Evolutionary conservation across 176 grass and related monocot genomes (phyloP).

Genomic region (Musa acuminata): DNA sequence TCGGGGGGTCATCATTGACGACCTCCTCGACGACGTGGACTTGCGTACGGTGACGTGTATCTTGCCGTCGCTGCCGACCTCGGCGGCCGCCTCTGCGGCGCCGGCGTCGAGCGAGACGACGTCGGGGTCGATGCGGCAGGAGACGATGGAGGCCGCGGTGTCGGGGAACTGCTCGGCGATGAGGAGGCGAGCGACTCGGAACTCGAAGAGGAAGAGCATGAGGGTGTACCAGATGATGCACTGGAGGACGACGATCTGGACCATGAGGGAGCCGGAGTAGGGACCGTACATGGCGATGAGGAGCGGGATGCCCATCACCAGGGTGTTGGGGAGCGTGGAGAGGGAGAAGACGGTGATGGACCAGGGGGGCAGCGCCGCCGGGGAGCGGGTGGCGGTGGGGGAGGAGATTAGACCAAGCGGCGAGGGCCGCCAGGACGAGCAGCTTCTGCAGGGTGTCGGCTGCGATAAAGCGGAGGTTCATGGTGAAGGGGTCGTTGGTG

Average conservation of each 20-base stretch:
- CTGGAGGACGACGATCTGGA: conserved; percentile 19
- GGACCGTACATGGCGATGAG: conserved; percentile 15
- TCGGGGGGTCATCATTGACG: conserved; percentile 13
- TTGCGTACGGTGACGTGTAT: conserved; percentile 14
- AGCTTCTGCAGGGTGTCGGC: conserved; percentile 66
- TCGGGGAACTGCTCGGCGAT: conserved; percentile 13
- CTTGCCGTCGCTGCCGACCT: conserved; percentile 6
- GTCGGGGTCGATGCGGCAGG: conserved; percentile 9
- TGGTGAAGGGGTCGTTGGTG: conserved; percentile 43
- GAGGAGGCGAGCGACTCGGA: conserved; percentile 6
- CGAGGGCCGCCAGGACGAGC: conserved; percentile 37
- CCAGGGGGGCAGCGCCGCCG: conserved; percentile 10
- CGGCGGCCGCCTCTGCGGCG: neutral
- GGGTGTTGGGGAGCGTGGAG: conserved; percentile 10
- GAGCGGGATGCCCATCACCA: conserved; percentile 19
- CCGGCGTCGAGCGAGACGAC: conserved; percentile 14
- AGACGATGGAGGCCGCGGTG: conserved; percentile 16
- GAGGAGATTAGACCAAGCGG: conserved; percentile 25
- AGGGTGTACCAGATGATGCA: conserved; percentile 21
- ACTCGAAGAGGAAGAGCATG: conserved; percentile 16
- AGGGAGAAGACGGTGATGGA: conserved; percentile 17
- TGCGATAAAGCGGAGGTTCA: conserved; percentile 60
- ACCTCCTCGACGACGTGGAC: conserved; percentile 6
- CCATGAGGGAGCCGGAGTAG: conserved; percentile 11
- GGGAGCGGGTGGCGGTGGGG: neutral